Base-by-base conservation (phyloP, 208 protist genomes). In the Phytomonas sp. region DNA sequence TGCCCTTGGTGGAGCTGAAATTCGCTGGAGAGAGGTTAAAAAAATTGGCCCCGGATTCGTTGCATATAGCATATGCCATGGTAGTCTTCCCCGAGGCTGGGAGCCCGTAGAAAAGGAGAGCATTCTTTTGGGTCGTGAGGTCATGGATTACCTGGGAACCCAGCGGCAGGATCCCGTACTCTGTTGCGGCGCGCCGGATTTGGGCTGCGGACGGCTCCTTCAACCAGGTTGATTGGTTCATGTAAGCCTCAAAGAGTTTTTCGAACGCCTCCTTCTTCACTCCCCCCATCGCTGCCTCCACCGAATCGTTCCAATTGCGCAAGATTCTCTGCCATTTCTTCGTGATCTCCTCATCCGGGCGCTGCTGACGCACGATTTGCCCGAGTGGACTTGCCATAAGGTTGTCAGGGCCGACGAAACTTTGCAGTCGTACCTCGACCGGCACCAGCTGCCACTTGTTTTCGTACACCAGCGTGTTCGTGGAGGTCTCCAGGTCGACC, bases 21-120 rank as follows among this genome's bases (percentile, higher is more conserved):
- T 94, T 96, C 36, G 37, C 73, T 1, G 96, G 94, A 9, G 94
- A 96, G 32, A 98, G 70, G 71, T 98, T 90, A 76, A 98, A 97
- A 66, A 98, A 93, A 71, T 88, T 91, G 0, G 96, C 81, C 17
- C 91, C 92, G 40, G 82, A 80, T 62, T 95, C 89, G 77, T 93
- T 92, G 40, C 83, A 93, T 0, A 98, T 76, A 29, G 87, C 92
- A 70, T 93, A 87, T 34, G 87, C 68, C 59, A 98, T 71, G 67
- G 93, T 83, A 40, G 90, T 97, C 82, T 98, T 98, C 34, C 96
- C 96, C n/a, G 74, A 88, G 9, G 76, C 78, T 1, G 87, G 70
- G 3, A 92, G 82, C 0, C 96, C 96, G 78, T 96, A 97, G 26
- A 98, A 70, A 28, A 97, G 75, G 13, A 96, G 67, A 0, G 90